These are phyloP conservation scores for Nannizziopsis arthrosporioides DNA, from an alignment of 2,329 filamentous ascomycete species.

Conservation along the genomic window DNA sequence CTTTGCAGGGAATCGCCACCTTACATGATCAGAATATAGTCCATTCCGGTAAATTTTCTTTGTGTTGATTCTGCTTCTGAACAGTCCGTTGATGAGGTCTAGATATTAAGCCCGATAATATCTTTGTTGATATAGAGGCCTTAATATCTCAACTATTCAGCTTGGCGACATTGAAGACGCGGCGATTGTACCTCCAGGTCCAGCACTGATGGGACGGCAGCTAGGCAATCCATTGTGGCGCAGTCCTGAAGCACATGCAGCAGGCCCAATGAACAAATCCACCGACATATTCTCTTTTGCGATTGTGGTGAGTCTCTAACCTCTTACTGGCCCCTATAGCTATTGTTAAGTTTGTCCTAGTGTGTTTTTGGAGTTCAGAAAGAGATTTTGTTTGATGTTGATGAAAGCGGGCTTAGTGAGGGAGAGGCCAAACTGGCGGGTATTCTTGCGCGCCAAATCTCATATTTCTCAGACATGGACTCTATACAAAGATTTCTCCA, in stretches of 20 bases:
- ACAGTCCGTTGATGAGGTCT: neutral
- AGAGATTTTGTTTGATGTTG: constrained; percentile 31
- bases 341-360: constrained; percentile 16
- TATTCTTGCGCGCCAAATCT: constrained; percentile 38
- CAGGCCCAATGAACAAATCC: constrained; percentile 16
- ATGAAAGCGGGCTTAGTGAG: constrained; percentile 23
- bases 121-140: constrained; percentile 20
- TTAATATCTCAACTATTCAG: constrained; percentile 17
- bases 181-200: constrained; percentile 8
- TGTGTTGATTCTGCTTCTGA: neutral
- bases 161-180: constrained; percentile 20
- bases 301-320: constrained; percentile 12
- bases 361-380: constrained; percentile 37
- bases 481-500: constrained; percentile 33
- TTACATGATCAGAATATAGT: constrained; percentile 28
- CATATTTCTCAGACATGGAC: constrained; percentile 37
- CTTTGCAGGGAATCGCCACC: constrained; percentile 29
- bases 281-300: constrained; percentile 19
- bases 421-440: constrained; percentile 29
- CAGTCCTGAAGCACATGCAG: constrained; percentile 23
- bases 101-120: constrained; percentile 29
- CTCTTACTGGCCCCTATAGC: neutral
- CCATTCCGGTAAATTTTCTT: constrained; percentile 20
- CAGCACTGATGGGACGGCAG: constrained; percentile 13
- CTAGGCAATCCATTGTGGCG: constrained; percentile 23